phyloP scores from a whole-genome alignment of 129 eudicot species.

The Mikania micrantha region DNA sequence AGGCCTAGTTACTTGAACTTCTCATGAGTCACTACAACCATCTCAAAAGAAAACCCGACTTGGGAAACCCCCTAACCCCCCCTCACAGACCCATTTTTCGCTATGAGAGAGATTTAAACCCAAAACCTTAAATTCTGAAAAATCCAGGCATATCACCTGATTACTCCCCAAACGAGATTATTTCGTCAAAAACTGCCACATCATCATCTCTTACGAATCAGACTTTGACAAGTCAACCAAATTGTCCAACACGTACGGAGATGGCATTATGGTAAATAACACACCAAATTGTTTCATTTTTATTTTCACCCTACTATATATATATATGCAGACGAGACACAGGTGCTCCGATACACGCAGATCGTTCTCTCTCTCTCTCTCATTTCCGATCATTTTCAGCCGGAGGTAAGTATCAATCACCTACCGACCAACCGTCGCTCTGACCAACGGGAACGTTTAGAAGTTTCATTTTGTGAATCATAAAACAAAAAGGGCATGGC shows the following conservation, averaged over 20 bases:
- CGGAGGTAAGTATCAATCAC: slow-evolving; percentile 1
- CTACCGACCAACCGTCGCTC: slow-evolving; percentile 7
- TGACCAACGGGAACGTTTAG: not conserved
- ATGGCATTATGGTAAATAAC: no score
- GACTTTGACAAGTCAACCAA: slow-evolving; percentile 20
- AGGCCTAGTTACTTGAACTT: no score
- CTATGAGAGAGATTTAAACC: no score
- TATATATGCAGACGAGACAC: slow-evolving; percentile 10
- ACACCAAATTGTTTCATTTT: no score
- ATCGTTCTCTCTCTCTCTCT: slow-evolving; percentile 14
- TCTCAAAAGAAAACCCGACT: no score
- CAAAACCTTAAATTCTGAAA: no score
- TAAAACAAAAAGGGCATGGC: slow-evolving; percentile 35
- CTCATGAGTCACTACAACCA: no score
- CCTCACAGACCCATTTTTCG: no score
- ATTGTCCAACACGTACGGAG: slow-evolving; percentile 26
- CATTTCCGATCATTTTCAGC: not conserved
- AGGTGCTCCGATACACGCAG: slow-evolving; percentile 16
- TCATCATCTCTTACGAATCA: slow-evolving; percentile 3
- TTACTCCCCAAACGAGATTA: not conserved
- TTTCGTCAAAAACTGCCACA: slow-evolving; percentile 14
- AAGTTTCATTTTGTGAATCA: not conserved
- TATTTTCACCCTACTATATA: not conserved
- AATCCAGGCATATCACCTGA: no score
- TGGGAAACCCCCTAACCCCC: not conserved